phyloP scores from a whole-genome alignment of 192 early-diverging fungal genomes.

The Coemansia asiatica region DNA sequence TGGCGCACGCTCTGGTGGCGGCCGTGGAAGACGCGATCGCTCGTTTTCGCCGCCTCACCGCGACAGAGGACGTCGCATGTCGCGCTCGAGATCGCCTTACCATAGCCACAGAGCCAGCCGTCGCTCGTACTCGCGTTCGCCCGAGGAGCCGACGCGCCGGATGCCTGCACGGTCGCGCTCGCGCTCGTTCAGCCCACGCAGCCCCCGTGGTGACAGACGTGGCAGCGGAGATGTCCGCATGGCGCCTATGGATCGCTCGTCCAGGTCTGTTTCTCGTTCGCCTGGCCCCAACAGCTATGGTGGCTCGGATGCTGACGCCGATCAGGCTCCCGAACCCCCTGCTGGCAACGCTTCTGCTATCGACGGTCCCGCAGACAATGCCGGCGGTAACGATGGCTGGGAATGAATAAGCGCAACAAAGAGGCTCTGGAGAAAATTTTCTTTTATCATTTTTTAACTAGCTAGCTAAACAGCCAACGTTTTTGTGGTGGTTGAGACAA shows the following conservation, averaged over 20 bases:
- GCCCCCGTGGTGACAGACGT: conserved; percentile 18
- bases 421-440: no score
- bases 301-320: background rate
- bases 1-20: conserved; percentile 28
- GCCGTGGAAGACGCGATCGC: conserved; percentile 38
- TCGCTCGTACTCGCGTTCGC: conserved; percentile 58
- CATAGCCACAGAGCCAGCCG: conserved; percentile 12
- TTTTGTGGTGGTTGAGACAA: no score
- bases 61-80: conserved; percentile 39
- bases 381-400: conserved; percentile 32
- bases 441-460: no score
- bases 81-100: conserved; percentile 36
- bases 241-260: conserved; percentile 53
- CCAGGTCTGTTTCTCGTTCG: conserved; percentile 24
- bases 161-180: conserved; percentile 32
- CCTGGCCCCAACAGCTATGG: background rate
- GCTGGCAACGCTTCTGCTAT: conserved; percentile 7
- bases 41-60: conserved; percentile 48
- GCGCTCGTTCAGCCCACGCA: conserved; percentile 40
- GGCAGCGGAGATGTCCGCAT: conserved; percentile 28
- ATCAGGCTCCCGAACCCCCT: conserved; percentile 13
- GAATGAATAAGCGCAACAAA: conserved; percentile 19
- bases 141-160: conserved; percentile 16
- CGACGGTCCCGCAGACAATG: conserved; percentile 12
- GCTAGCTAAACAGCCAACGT: no score